phyloP scores from a whole-genome alignment of 805 yeast genomes.

The Scheffersomyces stipitis region DNA sequence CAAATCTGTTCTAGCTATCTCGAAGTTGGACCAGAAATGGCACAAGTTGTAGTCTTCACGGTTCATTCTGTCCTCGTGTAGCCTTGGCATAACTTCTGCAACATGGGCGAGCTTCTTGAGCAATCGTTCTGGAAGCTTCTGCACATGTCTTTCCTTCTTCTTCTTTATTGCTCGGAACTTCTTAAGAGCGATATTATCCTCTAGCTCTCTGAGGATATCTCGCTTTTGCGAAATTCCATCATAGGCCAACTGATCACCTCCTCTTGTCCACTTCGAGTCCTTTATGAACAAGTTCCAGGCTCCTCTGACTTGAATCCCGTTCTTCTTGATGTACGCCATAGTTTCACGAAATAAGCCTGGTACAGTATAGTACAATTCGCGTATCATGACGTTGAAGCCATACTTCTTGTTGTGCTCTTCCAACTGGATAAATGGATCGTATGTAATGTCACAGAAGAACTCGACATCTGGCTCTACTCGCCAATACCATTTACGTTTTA shows the following conservation, averaged over 20 bases:
- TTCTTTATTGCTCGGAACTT: conserved; percentile 17
- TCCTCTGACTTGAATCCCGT: conserved; percentile 48
- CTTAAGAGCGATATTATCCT: conserved; percentile 25
- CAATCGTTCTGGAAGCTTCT: conserved; percentile 3
- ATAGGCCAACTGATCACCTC: conserved; percentile 20
- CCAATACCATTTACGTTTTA: conserved; percentile 88
- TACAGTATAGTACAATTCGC: conserved; percentile 77
- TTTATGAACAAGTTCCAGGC: conserved; percentile 69
- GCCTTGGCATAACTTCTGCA: conserved; percentile 14
- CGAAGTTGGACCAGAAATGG: conserved; percentile 93
- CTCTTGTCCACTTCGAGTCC: conserved; percentile 22
- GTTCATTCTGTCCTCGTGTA: conserved; percentile 58
- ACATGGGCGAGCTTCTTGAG: conserved; percentile 7
- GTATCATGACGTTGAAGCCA: conserved; percentile 79
- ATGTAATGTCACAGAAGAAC: conserved; percentile 85
- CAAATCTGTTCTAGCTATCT: conserved; percentile 79
- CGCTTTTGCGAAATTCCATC: conserved; percentile 15
- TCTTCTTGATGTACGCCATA: conserved; percentile 53
- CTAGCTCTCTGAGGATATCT: conserved; percentile 28
- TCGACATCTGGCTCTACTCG: conserved; percentile 92
- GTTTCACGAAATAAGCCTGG: conserved; percentile 81
- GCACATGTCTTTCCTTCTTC: conserved; percentile 22
- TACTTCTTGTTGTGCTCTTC: conserved; percentile 63
- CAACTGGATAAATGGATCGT: conserved; percentile 90
- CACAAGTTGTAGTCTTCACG: conserved; percentile 72